phyloP scores from a whole-genome alignment of 192 early-diverging fungal species.

The Coemansia asiatica region DNA sequence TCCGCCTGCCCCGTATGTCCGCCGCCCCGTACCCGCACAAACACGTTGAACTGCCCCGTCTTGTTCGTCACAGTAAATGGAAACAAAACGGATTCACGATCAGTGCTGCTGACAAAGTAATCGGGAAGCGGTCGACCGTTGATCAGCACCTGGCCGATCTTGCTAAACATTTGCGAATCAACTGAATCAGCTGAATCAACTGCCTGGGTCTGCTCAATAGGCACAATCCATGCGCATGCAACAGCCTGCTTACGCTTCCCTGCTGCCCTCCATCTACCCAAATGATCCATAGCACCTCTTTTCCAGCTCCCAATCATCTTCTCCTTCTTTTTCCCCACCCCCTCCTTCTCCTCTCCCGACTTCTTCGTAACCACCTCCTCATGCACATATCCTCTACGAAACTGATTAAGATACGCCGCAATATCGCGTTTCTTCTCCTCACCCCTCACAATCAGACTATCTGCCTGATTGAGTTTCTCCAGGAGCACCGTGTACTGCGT shows the following conservation, averaged over 20 bases:
- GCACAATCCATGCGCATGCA: slow-evolving; percentile 74
- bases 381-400: slow-evolving; percentile 22
- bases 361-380: slow-evolving; percentile 16
- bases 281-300: slow-evolving; percentile 59
- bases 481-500: slow-evolving; percentile 27
- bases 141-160: slow-evolving; percentile 64
- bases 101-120: slow-evolving; percentile 71
- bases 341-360: neutral
- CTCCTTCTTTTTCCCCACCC: slow-evolving; percentile 36
- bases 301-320: slow-evolving; percentile 24
- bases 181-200: slow-evolving; percentile 1
- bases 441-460: slow-evolving; percentile 2
- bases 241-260: slow-evolving; percentile 81
- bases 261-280: slow-evolving; percentile 70
- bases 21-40: slow-evolving; percentile 76
- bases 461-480: slow-evolving; percentile 21
- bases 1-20: slow-evolving; percentile 83
- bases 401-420: slow-evolving; percentile 29
- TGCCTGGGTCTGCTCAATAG: slow-evolving; percentile 6
- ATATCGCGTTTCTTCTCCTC: slow-evolving; percentile 8
- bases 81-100: slow-evolving; percentile 69
- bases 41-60: slow-evolving; percentile 86
- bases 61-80: slow-evolving; percentile 68
- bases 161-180: neutral
- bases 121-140: slow-evolving; percentile 73